Percentiles rank a stretch among this genome's conserved stretches.
phyloP scores from a whole-genome alignment of 495 filamentous ascomycete species.

The Aspergillus ellipticus region DNA sequence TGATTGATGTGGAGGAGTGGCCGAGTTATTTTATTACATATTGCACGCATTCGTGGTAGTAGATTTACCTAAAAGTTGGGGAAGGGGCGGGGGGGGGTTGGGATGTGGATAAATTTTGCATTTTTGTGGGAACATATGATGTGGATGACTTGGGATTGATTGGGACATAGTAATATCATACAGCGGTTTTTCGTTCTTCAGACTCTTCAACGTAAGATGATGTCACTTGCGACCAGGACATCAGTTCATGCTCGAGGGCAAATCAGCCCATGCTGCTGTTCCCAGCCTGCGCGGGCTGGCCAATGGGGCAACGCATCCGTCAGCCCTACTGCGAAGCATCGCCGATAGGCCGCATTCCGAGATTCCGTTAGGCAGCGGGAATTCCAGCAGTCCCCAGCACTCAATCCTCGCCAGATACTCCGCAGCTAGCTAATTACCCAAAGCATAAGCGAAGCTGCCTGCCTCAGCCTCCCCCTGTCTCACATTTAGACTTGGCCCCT shows the following conservation, averaged over 20 bases:
- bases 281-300: neutral
- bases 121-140: too few species aligned
- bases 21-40: conserved; percentile 27
- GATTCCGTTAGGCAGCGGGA: neutral
- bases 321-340: neutral
- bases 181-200: too few species aligned
- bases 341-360: neutral
- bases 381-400: neutral
- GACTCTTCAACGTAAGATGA: too few species aligned
- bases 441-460: neutral
- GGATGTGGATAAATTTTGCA: neutral
- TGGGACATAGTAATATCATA: too few species aligned
- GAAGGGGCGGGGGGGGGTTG: neutral
- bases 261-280: too few species aligned
- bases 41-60: conserved; percentile 23
- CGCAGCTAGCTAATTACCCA: neutral
- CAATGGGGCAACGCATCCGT: neutral
- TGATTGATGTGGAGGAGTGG: conserved; percentile 21
- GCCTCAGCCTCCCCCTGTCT: neutral
- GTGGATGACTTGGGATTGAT: too few species aligned
- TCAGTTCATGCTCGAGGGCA: too few species aligned
- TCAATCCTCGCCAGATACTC: neutral
- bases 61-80: neutral
- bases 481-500: neutral
- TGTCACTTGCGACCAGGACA: too few species aligned